These are phyloP conservation scores for Eucalyptus curtisii DNA, from an alignment of 345 rosid species.

Conservation along the genomic window DNA sequence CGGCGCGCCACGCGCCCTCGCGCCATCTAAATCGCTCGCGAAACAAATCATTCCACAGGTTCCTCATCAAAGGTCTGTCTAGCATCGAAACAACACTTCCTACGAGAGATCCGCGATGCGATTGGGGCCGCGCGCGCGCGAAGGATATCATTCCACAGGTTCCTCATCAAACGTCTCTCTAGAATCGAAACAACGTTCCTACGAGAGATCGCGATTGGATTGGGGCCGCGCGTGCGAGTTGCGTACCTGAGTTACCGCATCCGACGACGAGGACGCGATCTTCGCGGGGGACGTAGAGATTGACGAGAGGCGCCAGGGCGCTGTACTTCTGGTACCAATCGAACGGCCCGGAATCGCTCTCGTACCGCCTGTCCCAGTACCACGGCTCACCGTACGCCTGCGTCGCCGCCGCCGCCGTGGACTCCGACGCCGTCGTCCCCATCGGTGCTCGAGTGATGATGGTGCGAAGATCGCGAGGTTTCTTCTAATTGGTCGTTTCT, in stretches of 20 bases:
- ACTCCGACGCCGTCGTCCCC: neutral
- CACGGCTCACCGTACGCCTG: conserved; percentile 80
- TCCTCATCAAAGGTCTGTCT: neutral
- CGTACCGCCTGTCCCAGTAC: conserved; percentile 88
- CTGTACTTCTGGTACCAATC: conserved; percentile 94
- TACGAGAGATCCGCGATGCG: neutral
- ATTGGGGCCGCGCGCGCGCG: neutral
- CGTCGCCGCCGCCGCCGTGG: conserved; percentile 19
- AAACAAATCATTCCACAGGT: neutral
- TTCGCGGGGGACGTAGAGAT: conserved; percentile 52
- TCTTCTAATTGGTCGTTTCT: neutral
- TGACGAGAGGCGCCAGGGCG: conserved; percentile 68
- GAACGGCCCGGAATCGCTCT: conserved; percentile 59
- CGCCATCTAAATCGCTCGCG: neutral
- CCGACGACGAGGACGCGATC: conserved; percentile 63
- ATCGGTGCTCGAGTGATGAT: neutral
- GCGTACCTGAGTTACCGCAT: conserved; percentile 79
- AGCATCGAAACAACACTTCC: neutral
- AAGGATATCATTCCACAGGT: neutral
- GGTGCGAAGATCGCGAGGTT: neutral
- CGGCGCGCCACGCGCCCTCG: neutral
- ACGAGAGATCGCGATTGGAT: neutral
- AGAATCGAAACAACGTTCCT: neutral
- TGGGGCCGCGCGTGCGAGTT: neutral
- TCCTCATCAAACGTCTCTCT: neutral